Percentiles rank a stretch among this genome's conserved stretches.
Conservation (phyloP, 805 yeast species). For the Yamadazyma laniorum region DNA sequence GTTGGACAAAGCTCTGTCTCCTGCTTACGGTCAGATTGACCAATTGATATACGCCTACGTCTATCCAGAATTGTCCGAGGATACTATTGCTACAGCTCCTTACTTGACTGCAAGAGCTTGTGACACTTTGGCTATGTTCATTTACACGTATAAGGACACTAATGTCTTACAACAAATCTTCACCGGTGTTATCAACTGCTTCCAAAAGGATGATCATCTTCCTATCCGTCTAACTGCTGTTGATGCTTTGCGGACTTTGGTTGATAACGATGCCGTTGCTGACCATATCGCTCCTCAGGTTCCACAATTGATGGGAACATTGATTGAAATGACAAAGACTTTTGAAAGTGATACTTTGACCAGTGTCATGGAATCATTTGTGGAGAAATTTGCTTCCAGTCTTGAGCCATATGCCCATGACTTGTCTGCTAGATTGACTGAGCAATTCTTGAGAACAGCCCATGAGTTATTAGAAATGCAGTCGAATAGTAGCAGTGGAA, state of each 20-base stretch:
- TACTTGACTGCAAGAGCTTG: conserved; percentile 48
- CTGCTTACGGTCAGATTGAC: conserved; percentile 41
- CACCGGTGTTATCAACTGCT: conserved; percentile 40
- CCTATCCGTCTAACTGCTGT: conserved; percentile 52
- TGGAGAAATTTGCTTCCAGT: conserved; percentile 41
- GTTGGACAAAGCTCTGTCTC: conserved; percentile 34
- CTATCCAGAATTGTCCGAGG: conserved; percentile 38
- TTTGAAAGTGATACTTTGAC: conserved; percentile 45
- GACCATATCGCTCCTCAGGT: conserved; percentile 42
- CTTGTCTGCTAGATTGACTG: conserved; percentile 52
- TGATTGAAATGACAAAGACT: conserved; percentile 44
- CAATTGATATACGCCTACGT: conserved; percentile 37
- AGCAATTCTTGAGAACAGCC: conserved; percentile 72
- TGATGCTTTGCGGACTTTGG: conserved; percentile 49
- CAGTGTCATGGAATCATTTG: conserved; percentile 45
- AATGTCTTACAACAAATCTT: conserved; percentile 38
- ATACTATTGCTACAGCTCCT: conserved; percentile 29
- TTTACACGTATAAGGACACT: conserved; percentile 33
- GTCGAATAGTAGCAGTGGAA: conserved; percentile 14
- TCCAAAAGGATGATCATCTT: conserved; percentile 40
- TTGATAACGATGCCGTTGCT: conserved; percentile 46
- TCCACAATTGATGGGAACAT: conserved; percentile 44
- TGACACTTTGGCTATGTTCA: conserved; percentile 43
- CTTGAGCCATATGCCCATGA: conserved; percentile 43
- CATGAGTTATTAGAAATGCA: conserved; percentile 46